Percentiles rank a stretch among this genome's conserved stretches.
Conservation (phyloP, 176 grass and related monocot species). For the Rhynchospora pubera region DNA sequence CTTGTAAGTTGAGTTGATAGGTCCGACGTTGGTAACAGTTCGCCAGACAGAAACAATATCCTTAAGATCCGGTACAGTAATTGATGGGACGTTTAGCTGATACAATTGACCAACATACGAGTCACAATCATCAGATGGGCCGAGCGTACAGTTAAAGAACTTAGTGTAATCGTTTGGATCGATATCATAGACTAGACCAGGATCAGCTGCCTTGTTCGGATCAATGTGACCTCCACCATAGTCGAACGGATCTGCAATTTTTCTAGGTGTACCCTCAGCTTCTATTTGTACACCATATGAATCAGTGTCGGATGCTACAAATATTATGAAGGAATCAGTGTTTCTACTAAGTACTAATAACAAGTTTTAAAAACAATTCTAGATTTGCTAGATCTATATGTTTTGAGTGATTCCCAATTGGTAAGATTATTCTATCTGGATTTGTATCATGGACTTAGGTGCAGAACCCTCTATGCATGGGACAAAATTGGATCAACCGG, state of each 20-base stretch:
- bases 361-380: neutral
- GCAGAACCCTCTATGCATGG: neutral
- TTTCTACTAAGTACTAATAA: neutral
- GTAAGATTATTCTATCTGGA: neutral
- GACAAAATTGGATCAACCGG: neutral
- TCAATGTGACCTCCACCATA: constrained; percentile 55
- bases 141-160: constrained; percentile 29
- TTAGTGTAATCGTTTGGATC: constrained; percentile 37
- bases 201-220: constrained; percentile 36
- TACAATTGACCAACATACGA: neutral
- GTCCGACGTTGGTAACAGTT: constrained; percentile 53
- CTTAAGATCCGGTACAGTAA: constrained; percentile 52
- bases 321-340: neutral
- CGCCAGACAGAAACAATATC: constrained; percentile 6
- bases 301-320: constrained; percentile 35
- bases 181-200: constrained; percentile 49
- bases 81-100: constrained; percentile 45
- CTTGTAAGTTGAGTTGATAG: constrained; percentile 25
- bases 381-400: neutral
- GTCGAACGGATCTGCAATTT: constrained; percentile 59
- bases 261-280: constrained; percentile 32
- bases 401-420: neutral
- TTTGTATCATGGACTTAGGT: neutral
- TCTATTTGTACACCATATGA: constrained; percentile 27
- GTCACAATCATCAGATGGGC: neutral